Percentiles rank a stretch among this genome's conserved stretches.
Evolutionary conservation across 345 rosid genomes (phyloP).

Genomic region (Xanthoceras sorbifolium): DNA sequence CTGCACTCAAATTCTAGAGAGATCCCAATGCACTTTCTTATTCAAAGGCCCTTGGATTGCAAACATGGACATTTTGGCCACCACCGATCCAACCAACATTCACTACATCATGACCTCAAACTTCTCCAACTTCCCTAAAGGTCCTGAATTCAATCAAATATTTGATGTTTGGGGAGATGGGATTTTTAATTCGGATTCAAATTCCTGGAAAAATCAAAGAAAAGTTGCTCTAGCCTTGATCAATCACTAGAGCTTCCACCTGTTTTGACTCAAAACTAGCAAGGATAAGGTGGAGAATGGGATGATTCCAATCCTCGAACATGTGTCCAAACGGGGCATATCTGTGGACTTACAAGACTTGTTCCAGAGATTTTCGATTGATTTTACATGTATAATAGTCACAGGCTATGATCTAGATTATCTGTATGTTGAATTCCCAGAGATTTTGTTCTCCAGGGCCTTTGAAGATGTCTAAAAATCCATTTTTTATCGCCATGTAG

Average conservation of each 20-base stretch:
- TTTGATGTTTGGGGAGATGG: too few species aligned
- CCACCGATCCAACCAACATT: constrained; percentile 39
- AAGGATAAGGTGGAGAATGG: too few species aligned
- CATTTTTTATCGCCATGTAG: constrained; percentile 23
- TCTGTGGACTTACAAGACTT: too few species aligned
- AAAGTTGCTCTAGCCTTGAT: too few species aligned
- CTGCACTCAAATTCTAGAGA: constrained; percentile 21
- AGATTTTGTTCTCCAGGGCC: constrained; percentile 32
- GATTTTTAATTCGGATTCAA: too few species aligned
- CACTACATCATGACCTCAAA: constrained; percentile 39
- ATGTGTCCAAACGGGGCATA: too few species aligned
- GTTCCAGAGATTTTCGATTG: too few species aligned
- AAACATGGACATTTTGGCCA: constrained; percentile 30
- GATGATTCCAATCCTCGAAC: too few species aligned
- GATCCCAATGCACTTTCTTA: constrained; percentile 20
- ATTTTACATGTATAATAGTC: constrained; percentile 42
- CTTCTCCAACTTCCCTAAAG: constrained; percentile 36
- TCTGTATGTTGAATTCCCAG: constrained; percentile 39
- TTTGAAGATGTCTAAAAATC: constrained; percentile 40
- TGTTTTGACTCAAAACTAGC: too few species aligned
- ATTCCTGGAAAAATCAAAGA: too few species aligned
- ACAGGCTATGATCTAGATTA: constrained; percentile 49
- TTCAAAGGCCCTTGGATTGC: constrained; percentile 27
- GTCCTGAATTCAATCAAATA: too few species aligned
- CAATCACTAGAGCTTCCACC: too few species aligned